Evolutionary conservation across 768 basidiomycete genomes (phyloP), one percentile per base, ranked within the genome.

Genomic region (Cyclocybe aegerita): DNA sequence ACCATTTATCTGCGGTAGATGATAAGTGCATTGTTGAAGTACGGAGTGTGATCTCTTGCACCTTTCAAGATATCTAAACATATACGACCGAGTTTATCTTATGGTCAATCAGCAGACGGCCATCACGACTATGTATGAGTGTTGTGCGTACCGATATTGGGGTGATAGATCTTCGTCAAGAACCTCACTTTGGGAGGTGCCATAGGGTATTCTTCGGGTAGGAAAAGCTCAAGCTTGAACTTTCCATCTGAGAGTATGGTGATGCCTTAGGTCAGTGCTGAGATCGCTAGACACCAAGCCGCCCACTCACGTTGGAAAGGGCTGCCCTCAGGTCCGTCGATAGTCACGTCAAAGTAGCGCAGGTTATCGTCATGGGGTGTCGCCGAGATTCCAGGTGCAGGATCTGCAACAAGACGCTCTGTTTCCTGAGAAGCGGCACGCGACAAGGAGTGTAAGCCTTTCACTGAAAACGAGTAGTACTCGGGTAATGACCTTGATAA

Each of bases 121-220:
- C 33, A 29, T 44, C 23, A 32, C 37, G 30, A 9, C 42, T 46
- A 46, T 4, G 33, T 33, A 34, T 48, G 30, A 14, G 40, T 43
- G 38, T 23, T 42, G 39, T 41, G 70, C 90, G 62, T 65, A 97
- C 96, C 96, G 73, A 99, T 99, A 70, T 99, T 99, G 42, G 97
- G 95, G 70, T 98, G 94, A 76, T 96, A 95, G 76, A 98, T 96
- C 86, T 94, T 95, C 49, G 95, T 97, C 60, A 97, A 75, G 75
- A 96, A 98, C 58, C 96, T 81, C 50, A 99, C 97, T 73, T 99
- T 99, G 16, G 97, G 97, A 0, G 97, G 96, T 43, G 89, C 90
- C 97, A 99, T 99, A 1, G 97, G 97, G 72, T 99, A 99, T 69
- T 98, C 97, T 70, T 98, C 97, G 4, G 97, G 97, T 23, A 99